Percentiles rank a stretch among this genome's conserved stretches.
Conservation (phyloP, 2,329 filamentous ascomycete genomes). For the Penicillium freii region DNA sequence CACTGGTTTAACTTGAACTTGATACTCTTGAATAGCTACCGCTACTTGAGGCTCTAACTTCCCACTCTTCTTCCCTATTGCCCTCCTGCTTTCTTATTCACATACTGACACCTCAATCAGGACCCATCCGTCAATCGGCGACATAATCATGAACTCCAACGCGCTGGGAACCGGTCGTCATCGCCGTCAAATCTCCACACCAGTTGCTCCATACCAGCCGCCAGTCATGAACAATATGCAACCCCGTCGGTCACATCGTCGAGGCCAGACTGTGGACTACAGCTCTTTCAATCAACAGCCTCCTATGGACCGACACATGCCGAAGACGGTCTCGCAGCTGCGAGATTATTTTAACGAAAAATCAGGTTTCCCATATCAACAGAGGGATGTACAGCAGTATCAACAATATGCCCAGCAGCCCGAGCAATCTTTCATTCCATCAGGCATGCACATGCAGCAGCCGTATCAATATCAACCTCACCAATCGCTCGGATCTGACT, state of each 20-base stretch:
- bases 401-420: constrained; percentile 43
- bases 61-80: constrained; percentile 10
- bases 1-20: neutral
- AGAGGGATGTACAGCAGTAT: constrained; percentile 16
- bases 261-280: constrained; percentile 81
- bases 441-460: constrained; percentile 8
- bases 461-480: constrained; percentile 33
- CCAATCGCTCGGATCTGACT: constrained; percentile 26
- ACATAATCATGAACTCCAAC: constrained; percentile 29
- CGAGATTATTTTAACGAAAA: constrained; percentile 31
- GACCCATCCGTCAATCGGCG: constrained; percentile 44
- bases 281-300: constrained; percentile 56
- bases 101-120: constrained; percentile 59
- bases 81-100: constrained; percentile 41
- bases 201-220: constrained; percentile 66
- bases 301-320: constrained; percentile 18
- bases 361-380: constrained; percentile 22
- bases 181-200: constrained; percentile 84
- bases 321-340: constrained; percentile 27
- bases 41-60: constrained; percentile 19
- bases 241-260: constrained; percentile 60
- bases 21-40: neutral
- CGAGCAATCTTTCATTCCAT: constrained; percentile 37
- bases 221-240: constrained; percentile 60
- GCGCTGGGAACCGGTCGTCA: constrained; percentile 64